A percentile compares a stretch with the other conserved stretches of the same genome.
phyloP scores from a whole-genome alignment of 805 yeast species.

The Kazachstania psychrophila region DNA sequence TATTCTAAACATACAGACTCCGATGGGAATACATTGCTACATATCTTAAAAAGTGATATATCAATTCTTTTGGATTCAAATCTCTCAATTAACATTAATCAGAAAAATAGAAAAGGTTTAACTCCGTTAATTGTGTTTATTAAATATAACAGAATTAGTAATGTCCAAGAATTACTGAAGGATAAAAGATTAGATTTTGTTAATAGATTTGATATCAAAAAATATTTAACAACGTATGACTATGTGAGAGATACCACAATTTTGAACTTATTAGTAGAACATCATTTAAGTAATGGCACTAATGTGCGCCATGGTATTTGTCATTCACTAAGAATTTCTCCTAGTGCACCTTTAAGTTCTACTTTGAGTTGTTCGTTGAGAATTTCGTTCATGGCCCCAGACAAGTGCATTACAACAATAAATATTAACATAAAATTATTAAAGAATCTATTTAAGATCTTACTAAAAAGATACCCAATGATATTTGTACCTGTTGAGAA shows the following conservation, averaged over 20 bases:
- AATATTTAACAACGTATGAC: conserved; percentile 36
- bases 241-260: conserved; percentile 33
- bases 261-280: conserved; percentile 12
- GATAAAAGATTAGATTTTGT: conserved; percentile 42
- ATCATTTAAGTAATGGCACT: conserved; percentile 7
- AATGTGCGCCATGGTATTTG: conserved; percentile 10
- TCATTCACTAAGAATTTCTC: conserved; percentile 16
- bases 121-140: conserved; percentile 68
- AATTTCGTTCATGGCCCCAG: not conserved
- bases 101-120: conserved; percentile 44
- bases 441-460: conserved; percentile 13
- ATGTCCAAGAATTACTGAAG: conserved; percentile 41
- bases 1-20: conserved; percentile 59
- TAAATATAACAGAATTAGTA: conserved; percentile 57
- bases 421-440: conserved; percentile 11
- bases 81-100: conserved; percentile 42
- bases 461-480: conserved; percentile 10
- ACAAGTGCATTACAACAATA: not conserved
- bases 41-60: conserved; percentile 50
- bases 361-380: conserved; percentile 8
- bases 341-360: conserved; percentile 1
- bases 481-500: conserved; percentile 20
- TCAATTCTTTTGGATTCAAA: conserved; percentile 28
- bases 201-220: conserved; percentile 14
- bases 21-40: conserved; percentile 69